These are phyloP conservation scores for Sclerotiophoma versabilis DNA, from an alignment of 2,329 filamentous ascomycete species.

Conservation along the genomic window DNA sequence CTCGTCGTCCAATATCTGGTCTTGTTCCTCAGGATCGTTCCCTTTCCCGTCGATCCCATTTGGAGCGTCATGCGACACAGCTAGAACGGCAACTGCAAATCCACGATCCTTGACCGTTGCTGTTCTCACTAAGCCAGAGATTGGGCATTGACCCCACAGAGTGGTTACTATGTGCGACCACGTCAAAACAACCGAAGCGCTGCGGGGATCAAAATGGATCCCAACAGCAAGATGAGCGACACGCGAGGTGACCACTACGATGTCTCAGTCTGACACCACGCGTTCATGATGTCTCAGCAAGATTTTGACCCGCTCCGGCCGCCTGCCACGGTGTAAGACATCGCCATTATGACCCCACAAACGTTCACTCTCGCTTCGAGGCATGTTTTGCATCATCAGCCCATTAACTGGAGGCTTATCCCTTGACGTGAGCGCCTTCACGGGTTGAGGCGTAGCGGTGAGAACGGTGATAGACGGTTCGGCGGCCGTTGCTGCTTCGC, in stretches of 20 bases:
- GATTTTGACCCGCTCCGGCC: background rate
- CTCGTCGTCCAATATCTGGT: background rate
- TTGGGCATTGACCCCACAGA: background rate
- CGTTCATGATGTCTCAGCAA: slow-evolving; percentile 1
- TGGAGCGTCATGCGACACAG: background rate
- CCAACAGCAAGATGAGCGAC: background rate
- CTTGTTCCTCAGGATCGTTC: background rate
- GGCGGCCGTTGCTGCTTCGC: background rate
- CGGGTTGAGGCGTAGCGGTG: background rate
- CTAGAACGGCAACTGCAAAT: background rate
- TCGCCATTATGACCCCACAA: slow-evolving; percentile 4
- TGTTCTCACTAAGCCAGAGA: too few relatives aligned
- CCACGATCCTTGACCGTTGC: background rate
- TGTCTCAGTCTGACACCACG: slow-evolving; percentile 12
- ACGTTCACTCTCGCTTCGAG: background rate
- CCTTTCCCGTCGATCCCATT: background rate
- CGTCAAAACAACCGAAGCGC: slow-evolving; percentile 7
- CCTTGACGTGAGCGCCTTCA: background rate
- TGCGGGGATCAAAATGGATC: background rate
- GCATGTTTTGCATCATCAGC: background rate
- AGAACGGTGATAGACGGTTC: background rate
- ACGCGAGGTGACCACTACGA: slow-evolving; percentile 1
- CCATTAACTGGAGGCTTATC: background rate
- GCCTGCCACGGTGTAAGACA: slow-evolving; percentile 19
- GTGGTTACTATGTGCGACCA: slow-evolving; percentile 2